Evolutionary conservation across 306 rosid genomes (phyloP), one percentile per base, ranked within the genome.

Genomic region (Medicago ruthenica): DNA sequence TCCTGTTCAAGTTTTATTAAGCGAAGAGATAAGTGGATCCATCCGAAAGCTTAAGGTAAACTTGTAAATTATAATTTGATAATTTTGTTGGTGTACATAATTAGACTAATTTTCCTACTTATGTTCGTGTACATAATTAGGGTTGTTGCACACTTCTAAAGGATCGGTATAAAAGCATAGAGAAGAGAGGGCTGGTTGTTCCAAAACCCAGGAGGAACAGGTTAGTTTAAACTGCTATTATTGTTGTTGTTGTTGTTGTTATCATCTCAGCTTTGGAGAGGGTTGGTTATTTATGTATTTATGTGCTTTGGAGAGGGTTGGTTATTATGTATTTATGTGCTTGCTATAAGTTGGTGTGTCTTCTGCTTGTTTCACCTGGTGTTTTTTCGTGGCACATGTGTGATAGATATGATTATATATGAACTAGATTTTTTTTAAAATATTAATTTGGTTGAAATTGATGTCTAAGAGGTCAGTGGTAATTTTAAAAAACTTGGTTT

Each of bases 21-120:
- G 93, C 5, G 97, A 96, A 80, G 97, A 96, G 76, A 87, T 89
- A 81, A 86, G 83, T n/a, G 97, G 97, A 71, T 95, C 97, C 42
- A 86, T 92, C 59, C 93, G 97, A 17, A 85, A 90, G 88, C 85
- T 95, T 37, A 95, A 90, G 97, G 99, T 95, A 75, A 42, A 9
- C 27, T 55, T 40, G 13, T 70, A 9, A 36, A 24, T 42, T 4
- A 31, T 31, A 47, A 60, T 4, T 76, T 53, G 59, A n/a, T 40
- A 20, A 61, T 57, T 36, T 8, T 13, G 37, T 60, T 67, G n/a
- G n/a, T n/a, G n/a, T n/a, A n/a, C n/a, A n/a, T n/a, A n/a, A n/a
- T n/a, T 27, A 27, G 4, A 27, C 31, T 27, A 27, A 27, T 17
- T 78, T 75, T 83, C 71, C 73, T 42, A 42, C 40, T 53, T 9